Conservation (phyloP, 495 filamentous ascomycete genomes). For the Schizothecium vesticola region DNA sequence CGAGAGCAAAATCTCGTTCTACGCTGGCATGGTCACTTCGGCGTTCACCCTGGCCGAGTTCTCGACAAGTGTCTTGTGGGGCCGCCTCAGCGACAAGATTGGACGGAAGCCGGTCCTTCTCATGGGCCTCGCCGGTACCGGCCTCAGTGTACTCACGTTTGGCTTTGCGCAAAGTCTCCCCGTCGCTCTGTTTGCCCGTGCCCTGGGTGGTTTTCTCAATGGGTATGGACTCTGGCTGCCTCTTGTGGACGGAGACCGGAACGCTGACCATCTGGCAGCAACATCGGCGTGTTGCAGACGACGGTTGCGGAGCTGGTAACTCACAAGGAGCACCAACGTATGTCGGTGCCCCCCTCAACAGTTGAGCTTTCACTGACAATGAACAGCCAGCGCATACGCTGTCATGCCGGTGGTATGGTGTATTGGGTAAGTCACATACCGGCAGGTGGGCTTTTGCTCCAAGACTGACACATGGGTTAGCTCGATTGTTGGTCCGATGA, state of each 20-base stretch:
- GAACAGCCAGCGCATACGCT: constrained; percentile 75
- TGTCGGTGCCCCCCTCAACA: constrained; percentile 25
- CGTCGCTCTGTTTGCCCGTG: constrained; percentile 79
- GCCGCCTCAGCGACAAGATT: constrained; percentile 82
- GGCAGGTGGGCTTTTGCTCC: neutral
- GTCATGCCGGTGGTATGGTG: constrained; percentile 99
- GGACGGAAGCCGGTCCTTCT: constrained; percentile 91
- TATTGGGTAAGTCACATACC: constrained; percentile 57
- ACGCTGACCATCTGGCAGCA: constrained; percentile 41
- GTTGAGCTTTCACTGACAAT: constrained; percentile 23
- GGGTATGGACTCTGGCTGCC: constrained; percentile 49
- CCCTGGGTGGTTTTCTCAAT: constrained; percentile 86
- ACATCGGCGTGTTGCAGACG: constrained; percentile 91
- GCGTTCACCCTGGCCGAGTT: constrained; percentile 96
- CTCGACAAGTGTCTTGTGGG: constrained; percentile 85
- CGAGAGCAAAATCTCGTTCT: constrained; percentile 76
- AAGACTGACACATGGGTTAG: constrained; percentile 27
- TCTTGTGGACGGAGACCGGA: constrained; percentile 8
- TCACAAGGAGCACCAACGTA: constrained; percentile 84
- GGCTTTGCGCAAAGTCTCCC: constrained; percentile 83
- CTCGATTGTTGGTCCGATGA: constrained; percentile 78
- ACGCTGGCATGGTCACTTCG: constrained; percentile 94
- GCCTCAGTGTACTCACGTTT: constrained; percentile 88
- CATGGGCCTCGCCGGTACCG: constrained; percentile 80
- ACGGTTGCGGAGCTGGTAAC: constrained; percentile 91